These are phyloP conservation scores for Eucalyptus cloeziana DNA, from an alignment of 345 rosid species.

Conservation along the genomic window DNA sequence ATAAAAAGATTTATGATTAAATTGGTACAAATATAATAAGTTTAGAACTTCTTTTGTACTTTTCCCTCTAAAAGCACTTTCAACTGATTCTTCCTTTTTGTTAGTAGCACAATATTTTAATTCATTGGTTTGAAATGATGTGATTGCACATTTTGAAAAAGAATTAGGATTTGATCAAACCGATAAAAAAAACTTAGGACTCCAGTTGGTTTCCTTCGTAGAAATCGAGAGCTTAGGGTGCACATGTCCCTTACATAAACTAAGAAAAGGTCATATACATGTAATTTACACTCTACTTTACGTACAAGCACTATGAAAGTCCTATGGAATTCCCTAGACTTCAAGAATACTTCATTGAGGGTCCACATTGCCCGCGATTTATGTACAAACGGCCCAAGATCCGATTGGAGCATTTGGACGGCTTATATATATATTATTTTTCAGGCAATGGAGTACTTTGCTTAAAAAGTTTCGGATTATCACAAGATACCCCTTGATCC, in stretches of 20 bases:
- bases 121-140: background rate
- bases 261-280: background rate
- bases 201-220: background rate
- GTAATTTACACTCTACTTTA: background rate
- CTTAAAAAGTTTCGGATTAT: background rate
- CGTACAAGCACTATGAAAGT: background rate
- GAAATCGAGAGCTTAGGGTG: background rate
- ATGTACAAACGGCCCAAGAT: background rate
- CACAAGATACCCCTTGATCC: background rate
- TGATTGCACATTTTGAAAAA: background rate
- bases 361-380: background rate
- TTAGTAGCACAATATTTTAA: background rate
- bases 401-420: background rate
- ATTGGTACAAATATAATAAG: rapidly evolving
- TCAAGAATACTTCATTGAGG: background rate
- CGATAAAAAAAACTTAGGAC: background rate
- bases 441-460: background rate
- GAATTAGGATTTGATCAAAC: background rate
- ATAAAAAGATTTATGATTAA: background rate
- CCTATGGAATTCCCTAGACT: background rate
- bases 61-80: background rate
- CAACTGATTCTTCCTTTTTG: background rate
- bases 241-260: background rate
- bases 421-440: no score
- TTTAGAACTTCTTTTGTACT: no score